Conservation (phyloP, 2,329 filamentous ascomycete genomes). For the Coniochaeta ligniaria region DNA sequence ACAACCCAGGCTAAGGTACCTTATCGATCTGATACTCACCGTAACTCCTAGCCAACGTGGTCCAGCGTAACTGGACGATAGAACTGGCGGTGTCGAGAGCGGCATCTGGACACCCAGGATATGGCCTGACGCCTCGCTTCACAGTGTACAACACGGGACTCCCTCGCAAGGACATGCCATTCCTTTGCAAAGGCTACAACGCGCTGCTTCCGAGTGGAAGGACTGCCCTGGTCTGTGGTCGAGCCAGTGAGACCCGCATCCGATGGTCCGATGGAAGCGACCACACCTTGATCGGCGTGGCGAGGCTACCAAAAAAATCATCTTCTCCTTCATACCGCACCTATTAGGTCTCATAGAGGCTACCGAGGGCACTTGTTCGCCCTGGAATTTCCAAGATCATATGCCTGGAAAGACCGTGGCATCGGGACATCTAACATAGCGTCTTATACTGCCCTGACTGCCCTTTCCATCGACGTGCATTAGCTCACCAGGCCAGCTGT, state of each 20-base stretch:
- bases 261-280: background rate
- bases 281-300: background rate
- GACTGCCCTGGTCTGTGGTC: background rate
- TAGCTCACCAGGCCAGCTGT: background rate
- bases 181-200: background rate
- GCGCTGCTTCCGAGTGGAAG: background rate
- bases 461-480: background rate
- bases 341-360: no score
- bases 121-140: background rate
- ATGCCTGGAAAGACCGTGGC: background rate
- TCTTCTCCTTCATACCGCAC: background rate
- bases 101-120: no score
- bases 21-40: background rate
- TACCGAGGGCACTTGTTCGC: background rate
- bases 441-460: background rate
- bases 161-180: background rate
- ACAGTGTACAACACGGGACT: no score
- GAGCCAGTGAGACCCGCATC: background rate
- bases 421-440: background rate
- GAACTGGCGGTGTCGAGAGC: background rate
- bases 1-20: background rate
- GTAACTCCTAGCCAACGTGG: background rate
- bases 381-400: background rate
- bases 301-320: background rate
- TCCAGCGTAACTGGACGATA: background rate